A percentile compares a stretch with the other conserved stretches of the same genome.
phyloP scores from a whole-genome alignment of 805 yeast species.

The Schwanniomyces yamadae region DNA sequence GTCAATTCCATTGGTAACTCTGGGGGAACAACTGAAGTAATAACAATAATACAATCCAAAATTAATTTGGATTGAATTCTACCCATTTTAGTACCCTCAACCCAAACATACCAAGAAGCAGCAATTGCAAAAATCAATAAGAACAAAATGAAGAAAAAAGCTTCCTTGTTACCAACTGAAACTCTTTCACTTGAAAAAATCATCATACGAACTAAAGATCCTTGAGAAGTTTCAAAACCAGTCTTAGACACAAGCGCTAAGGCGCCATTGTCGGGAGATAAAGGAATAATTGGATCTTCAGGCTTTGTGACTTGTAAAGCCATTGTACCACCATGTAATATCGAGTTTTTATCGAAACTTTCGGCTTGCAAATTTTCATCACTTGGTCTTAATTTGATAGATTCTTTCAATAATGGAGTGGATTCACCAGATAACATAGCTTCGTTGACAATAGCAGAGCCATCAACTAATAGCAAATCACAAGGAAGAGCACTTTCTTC shows the following conservation, averaged over 20 bases:
- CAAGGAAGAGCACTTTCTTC: conserved; percentile 95
- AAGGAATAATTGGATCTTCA: conserved; percentile 46
- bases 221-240: conserved; percentile 98
- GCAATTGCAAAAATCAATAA: conserved; percentile 87
- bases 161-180: conserved; percentile 93
- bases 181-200: conserved; percentile 95
- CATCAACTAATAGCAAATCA: conserved; percentile 81
- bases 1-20: conserved; percentile 99
- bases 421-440: conserved; percentile 99
- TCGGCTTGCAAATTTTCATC: conserved; percentile 68
- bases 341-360: conserved; percentile 83
- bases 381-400: conserved; percentile 77
- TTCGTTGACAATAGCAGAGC: conserved; percentile 94
- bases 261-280: conserved; percentile 91
- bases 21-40: conserved; percentile 98
- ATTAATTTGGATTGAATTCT: conserved; percentile 91
- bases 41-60: conserved; percentile 90
- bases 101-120: conserved; percentile 98
- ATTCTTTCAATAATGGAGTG: conserved; percentile 92
- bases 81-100: conserved; percentile 94
- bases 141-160: conserved; percentile 87
- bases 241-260: conserved; percentile 87
- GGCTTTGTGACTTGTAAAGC: conserved; percentile 87
- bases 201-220: conserved; percentile 96
- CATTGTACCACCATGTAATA: conserved; percentile 94